Evolutionary conservation across 345 rosid species (phyloP).

Genomic region (Isatis tinctoria): DNA sequence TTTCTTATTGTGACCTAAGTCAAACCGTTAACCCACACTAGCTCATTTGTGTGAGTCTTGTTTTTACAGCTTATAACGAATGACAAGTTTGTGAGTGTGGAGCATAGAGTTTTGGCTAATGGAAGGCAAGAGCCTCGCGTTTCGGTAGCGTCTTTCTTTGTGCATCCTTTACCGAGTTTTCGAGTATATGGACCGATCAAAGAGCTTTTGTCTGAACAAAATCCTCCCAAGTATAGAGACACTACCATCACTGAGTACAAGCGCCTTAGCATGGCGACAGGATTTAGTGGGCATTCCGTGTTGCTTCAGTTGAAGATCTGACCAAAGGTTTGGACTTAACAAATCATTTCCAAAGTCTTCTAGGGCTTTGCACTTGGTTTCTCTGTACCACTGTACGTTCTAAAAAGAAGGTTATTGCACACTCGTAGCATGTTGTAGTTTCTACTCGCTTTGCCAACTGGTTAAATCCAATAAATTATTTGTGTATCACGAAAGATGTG

Average conservation of each 20-base stretch:
- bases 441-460: too few species aligned
- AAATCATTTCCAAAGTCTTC: background rate
- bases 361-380: too few species aligned
- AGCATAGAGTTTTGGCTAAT: constrained; percentile 45
- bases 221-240: constrained; percentile 41
- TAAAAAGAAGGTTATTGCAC: too few species aligned
- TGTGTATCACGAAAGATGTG: too few species aligned
- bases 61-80: constrained; percentile 38
- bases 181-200: constrained; percentile 36
- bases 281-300: constrained; percentile 31
- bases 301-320: constrained; percentile 21
- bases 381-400: too few species aligned
- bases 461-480: too few species aligned
- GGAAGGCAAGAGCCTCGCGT: constrained; percentile 27
- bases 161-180: background rate
- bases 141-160: constrained; percentile 41
- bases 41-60: background rate
- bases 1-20: background rate
- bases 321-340: background rate
- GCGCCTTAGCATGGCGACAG: constrained; percentile 18
- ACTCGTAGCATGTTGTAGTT: too few species aligned
- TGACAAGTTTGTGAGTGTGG: constrained; percentile 39
- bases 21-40: background rate
- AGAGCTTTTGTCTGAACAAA: constrained; percentile 42
- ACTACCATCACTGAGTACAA: constrained; percentile 32